Conservation (phyloP, 2,329 filamentous ascomycete genomes). For the Chaetomium sp. region DNA sequence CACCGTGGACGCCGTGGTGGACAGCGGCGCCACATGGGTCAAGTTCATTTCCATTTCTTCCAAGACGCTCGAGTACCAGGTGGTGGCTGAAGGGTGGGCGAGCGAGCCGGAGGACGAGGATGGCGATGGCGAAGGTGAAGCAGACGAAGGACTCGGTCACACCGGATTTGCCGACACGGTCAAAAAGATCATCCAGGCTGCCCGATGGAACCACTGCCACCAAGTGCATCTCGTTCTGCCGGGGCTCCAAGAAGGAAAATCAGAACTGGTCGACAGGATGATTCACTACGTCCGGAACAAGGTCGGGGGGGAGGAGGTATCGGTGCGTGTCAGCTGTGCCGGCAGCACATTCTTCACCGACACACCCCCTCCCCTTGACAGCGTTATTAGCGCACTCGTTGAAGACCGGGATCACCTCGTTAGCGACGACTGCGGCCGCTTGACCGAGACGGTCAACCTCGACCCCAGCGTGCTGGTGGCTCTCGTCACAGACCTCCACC, state of each 20-base stretch:
- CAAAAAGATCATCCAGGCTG: constrained; percentile 37
- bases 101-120: constrained; percentile 30
- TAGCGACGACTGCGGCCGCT: constrained; percentile 30
- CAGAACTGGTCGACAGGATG: constrained; percentile 36
- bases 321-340: constrained; percentile 36
- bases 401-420: constrained; percentile 31
- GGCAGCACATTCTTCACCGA: constrained; percentile 33
- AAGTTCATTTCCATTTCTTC: constrained; percentile 41
- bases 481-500: constrained; percentile 72
- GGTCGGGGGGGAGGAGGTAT: constrained; percentile 32
- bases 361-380: constrained; percentile 29
- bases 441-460: constrained; percentile 54
- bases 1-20: constrained; percentile 40
- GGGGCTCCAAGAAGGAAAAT: constrained; percentile 35
- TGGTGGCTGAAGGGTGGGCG: constrained; percentile 41
- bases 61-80: constrained; percentile 38
- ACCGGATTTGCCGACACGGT: constrained; percentile 36
- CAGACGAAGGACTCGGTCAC: constrained; percentile 32
- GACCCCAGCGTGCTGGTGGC: constrained; percentile 73
- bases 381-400: constrained; percentile 34
- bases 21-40: constrained; percentile 41
- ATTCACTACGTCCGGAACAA: constrained; percentile 33
- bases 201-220: constrained; percentile 37
- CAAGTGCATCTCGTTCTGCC: constrained; percentile 38
- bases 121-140: constrained; percentile 26